Evolutionary conservation across 208 protist genomes (phyloP).

Genomic region (Trypanosoma theileri): DNA sequence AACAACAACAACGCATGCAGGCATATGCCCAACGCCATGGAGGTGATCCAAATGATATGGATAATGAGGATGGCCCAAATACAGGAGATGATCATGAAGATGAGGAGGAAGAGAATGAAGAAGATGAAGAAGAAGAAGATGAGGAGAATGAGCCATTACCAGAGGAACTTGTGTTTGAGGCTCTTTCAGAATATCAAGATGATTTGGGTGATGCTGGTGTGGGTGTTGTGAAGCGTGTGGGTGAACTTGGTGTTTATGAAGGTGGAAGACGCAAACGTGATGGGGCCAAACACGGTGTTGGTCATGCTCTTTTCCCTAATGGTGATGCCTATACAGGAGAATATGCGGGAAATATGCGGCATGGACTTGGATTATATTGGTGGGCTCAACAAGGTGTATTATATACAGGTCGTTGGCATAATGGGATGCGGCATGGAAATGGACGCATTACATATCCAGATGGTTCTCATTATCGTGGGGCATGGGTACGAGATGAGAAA

Average conservation of each 20-base stretch:
- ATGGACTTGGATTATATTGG: slow-evolving; percentile 80
- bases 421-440: slow-evolving; percentile 65
- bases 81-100: slow-evolving; percentile 59
- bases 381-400: slow-evolving; percentile 57
- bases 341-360: slow-evolving; percentile 79
- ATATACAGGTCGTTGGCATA: slow-evolving; percentile 72
- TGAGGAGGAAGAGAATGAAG: slow-evolving; percentile 50
- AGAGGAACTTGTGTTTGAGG: slow-evolving; percentile 83
- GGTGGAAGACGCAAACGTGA: slow-evolving; percentile 53
- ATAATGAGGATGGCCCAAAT: slow-evolving; percentile 29
- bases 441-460: slow-evolving; percentile 89
- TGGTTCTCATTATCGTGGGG: slow-evolving; percentile 77
- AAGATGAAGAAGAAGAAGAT: slow-evolving; percentile 75
- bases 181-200: slow-evolving; percentile 82
- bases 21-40: slow-evolving; percentile 12
- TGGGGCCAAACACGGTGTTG: slow-evolving; percentile 88
- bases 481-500: slow-evolving; percentile 68
- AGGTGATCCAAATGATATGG: slow-evolving; percentile 31
- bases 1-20: slow-evolving; percentile 6
- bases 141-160: slow-evolving; percentile 76
- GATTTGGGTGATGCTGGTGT: slow-evolving; percentile 74
- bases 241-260: slow-evolving; percentile 88
- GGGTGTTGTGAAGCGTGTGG: slow-evolving; percentile 81
- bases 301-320: slow-evolving; percentile 81
- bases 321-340: slow-evolving; percentile 86